Percentiles rank a stretch among this genome's conserved stretches.
These are phyloP conservation scores for Jacaranda copaia DNA, from an alignment of 257 asterid species.

Conservation along the genomic window DNA sequence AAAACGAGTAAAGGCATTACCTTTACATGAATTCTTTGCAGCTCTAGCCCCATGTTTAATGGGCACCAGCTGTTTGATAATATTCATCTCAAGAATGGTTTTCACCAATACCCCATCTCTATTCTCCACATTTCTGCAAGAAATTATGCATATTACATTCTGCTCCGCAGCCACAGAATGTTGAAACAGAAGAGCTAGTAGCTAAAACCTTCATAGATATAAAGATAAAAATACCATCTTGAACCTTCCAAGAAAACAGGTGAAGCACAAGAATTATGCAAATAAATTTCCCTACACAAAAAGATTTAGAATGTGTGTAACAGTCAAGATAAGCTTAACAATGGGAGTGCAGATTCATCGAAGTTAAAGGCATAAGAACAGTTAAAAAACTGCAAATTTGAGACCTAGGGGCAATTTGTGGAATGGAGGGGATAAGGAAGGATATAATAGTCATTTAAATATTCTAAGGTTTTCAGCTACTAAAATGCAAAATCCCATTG, in stretches of 20 bases:
- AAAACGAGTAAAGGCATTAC: constrained; percentile 41
- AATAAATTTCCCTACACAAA: background rate
- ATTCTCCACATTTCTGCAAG: constrained; percentile 30
- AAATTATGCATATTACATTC: constrained; percentile 28
- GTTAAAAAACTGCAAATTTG: constrained; percentile 7
- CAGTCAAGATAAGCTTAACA: background rate
- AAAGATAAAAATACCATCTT: constrained; percentile 18
- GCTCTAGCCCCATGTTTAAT: constrained; percentile 43
- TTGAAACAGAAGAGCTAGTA: background rate
- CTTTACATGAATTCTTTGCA: constrained; percentile 53
- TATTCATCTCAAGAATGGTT: constrained; percentile 57
- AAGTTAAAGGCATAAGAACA: no score
- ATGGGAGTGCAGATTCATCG: background rate
- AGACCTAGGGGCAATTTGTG: constrained; percentile 36
- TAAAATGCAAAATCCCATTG: constrained; percentile 2
- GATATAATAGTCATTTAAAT: constrained; percentile 40
- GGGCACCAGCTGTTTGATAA: constrained; percentile 61
- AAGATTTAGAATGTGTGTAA: constrained; percentile 12
- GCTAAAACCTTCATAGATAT: background rate
- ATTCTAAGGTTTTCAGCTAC: background rate
- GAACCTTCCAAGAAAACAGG: background rate
- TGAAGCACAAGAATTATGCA: constrained; percentile 2
- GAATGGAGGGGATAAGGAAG: constrained; percentile 26
- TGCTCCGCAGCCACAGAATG: constrained; percentile 17
- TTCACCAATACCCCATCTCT: constrained; percentile 31